These are phyloP conservation scores for Curvularia sp. DNA, from an alignment of 2,329 filamentous ascomycete species.

Conservation along the genomic window DNA sequence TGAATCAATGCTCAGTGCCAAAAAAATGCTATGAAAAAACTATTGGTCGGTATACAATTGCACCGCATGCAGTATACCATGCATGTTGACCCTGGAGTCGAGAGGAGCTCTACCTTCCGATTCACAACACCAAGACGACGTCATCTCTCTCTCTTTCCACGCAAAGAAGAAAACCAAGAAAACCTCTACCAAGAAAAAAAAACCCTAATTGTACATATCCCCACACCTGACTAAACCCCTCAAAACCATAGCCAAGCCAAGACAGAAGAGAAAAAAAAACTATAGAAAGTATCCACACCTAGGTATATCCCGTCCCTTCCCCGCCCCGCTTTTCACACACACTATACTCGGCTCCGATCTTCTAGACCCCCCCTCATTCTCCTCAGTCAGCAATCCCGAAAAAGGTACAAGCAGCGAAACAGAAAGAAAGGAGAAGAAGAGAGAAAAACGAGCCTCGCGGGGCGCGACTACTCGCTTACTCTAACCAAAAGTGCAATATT, in stretches of 20 bases:
- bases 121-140: too few relatives aligned
- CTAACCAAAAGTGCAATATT: too few relatives aligned
- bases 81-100: neutral
- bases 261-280: neutral
- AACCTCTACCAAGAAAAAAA: neutral
- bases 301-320: neutral
- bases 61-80: neutral
- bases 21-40: neutral
- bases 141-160: neutral
- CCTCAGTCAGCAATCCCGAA: neutral
- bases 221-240: too few relatives aligned
- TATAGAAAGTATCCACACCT: neutral
- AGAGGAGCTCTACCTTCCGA: neutral
- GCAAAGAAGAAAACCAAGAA: neutral
- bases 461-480: too few relatives aligned
- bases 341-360: too few relatives aligned
- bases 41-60: neutral
- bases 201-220: neutral
- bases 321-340: neutral
- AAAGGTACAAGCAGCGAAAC: neutral
- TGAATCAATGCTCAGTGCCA: neutral
- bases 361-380: neutral
- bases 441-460: too few relatives aligned
- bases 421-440: too few relatives aligned
- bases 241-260: neutral